Evolutionary conservation across 768 basidiomycete genomes (phyloP), one percentile per base, ranked within the genome.

Genomic region (Agaricus blazei): DNA sequence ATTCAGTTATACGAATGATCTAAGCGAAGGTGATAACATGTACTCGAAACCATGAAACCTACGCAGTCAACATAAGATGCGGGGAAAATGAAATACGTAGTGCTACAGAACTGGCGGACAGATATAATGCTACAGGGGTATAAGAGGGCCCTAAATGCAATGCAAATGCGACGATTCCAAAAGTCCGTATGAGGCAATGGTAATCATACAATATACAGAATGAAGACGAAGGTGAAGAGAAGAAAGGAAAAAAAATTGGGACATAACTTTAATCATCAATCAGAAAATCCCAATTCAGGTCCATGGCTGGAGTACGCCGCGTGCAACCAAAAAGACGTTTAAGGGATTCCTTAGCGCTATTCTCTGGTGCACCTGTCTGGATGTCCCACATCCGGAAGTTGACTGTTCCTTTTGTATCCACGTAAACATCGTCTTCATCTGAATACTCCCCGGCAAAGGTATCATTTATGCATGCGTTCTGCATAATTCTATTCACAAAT

Each of bases 371-470:
- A 59, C 79, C 76, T 14, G 82, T 81, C 58, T 78, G 77, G 51
- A 86, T 77, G 66, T 90, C 86, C 88, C 88, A 90, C 87, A 89
- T 89, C 29, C 82, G 81, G 67, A 90, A 86, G 3, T 76, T 79
- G 54, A 90, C 76, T 42, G 67, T 69, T 15, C 88, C 88, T 15
- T 63, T 62, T n/a, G 87, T 87, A 43, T 71, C 68, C 6, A 90
- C 78, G 47, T 83, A 69, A 47, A 89, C 81, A 63, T 83, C 80
- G 64, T 90, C 88, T 54, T 79, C 78, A 48, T 74, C 70, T 59
- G 66, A 64, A 9, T 56, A 53, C 7, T 68, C 69, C 37, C 70
- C 67, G 37, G 68, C 62, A 19, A 67, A 63, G 14, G 66, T 61
- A 43, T 73, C 75, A 62, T 82, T 82, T 28, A 83, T 59, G 38